Conservation (phyloP, 2,329 filamentous ascomycete species). For the Diaporthe amygdali region DNA sequence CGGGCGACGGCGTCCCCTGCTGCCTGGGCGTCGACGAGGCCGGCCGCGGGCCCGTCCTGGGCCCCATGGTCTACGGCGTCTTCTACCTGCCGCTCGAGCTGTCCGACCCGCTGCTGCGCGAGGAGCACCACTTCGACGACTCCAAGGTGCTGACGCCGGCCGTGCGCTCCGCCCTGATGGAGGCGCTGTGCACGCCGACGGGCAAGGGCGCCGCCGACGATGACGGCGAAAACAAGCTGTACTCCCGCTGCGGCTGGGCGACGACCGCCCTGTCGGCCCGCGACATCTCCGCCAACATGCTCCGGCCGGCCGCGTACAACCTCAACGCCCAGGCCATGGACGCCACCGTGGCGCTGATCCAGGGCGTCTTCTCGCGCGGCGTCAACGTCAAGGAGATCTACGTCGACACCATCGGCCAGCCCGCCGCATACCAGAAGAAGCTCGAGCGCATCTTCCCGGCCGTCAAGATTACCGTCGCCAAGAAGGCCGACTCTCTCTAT, state of each 20-base stretch:
- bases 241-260: slow-evolving; percentile 77
- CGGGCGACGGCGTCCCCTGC: slow-evolving; percentile 59
- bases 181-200: slow-evolving; percentile 66
- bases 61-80: slow-evolving; percentile 75
- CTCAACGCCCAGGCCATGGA: slow-evolving; percentile 96
- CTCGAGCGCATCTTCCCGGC: slow-evolving; percentile 85
- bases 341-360: slow-evolving; percentile 83
- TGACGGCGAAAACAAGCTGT: slow-evolving; percentile 49
- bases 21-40: slow-evolving; percentile 93
- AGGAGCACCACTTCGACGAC: slow-evolving; percentile 88
- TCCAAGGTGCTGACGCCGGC: slow-evolving; percentile 86
- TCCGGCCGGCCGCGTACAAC: slow-evolving; percentile 75
- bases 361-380: slow-evolving; percentile 74
- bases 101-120: slow-evolving; percentile 75
- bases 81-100: slow-evolving; percentile 77
- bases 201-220: neutral
- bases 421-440: slow-evolving; percentile 81
- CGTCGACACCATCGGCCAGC: slow-evolving; percentile 91
- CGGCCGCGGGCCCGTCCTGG: slow-evolving; percentile 90
- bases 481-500: slow-evolving; percentile 92
- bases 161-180: slow-evolving; percentile 76
- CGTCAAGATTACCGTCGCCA: slow-evolving; percentile 75
- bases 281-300: slow-evolving; percentile 82
- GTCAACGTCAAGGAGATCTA: slow-evolving; percentile 90
- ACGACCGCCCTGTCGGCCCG: slow-evolving; percentile 80